Evolutionary conservation across 2,329 filamentous ascomycete species (phyloP), one percentile per base, ranked within the genome.

Genomic region (Fusarium oligoseptatum): DNA sequence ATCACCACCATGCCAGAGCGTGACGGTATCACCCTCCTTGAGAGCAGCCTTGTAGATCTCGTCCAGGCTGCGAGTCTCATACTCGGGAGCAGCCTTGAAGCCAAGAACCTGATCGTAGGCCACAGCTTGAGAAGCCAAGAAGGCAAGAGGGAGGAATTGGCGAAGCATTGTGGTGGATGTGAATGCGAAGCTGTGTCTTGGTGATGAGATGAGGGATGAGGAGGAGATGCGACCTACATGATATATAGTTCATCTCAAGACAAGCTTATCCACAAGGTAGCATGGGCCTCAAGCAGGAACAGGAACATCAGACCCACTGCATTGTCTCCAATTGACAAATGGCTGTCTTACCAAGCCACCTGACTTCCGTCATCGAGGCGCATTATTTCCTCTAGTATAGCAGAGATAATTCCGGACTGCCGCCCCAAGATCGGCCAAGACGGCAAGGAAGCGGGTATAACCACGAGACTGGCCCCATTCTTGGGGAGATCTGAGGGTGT

Each of bases 21-120:
- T 88, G 6, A 89, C 82, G 1, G 83, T 78, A 3, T 83, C 84
- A 5, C 85, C 84, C 56, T 89, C 88, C 1, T 82, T 80, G 22
- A 88, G 74, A 0, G 88, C 88, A 7, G 87, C 87, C 39, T 84
- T 61, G 77, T 90, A 83, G 11, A 90, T 87, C 56, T 88, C 81
- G 17, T 89, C 86, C 1, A 89, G 72, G 2, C 83, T 83, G 22
- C 87, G 83, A 14, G 80, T 88, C 61, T 89, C 87, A 17, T 64
- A 48, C 12, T 74, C 22, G 1, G 82, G 64, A 36, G 73, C 66
- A n/a, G 68, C 57, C 22, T 66, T 71, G 65, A 78, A 81, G 9
- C 72, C 73, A 9, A 80, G 67, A n/a, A 75, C 15, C 27, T 73
- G 76, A 12, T 82, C 80, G 27, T 76, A 80, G 43, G 69, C 70